Conservation (phyloP, 2,329 filamentous ascomycete species). For the Penicillium rolfsii region DNA sequence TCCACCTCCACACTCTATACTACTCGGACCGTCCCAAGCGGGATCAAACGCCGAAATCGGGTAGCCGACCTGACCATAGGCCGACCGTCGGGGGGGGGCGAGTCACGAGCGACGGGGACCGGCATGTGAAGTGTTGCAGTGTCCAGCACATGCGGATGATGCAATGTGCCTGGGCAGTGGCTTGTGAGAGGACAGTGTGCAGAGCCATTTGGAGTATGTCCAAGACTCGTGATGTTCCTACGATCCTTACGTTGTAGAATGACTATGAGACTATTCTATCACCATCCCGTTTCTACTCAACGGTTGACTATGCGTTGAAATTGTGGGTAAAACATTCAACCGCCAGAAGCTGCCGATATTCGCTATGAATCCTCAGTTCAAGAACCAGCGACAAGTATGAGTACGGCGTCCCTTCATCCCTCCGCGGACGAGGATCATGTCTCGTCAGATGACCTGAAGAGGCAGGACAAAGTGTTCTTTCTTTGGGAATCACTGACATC, state of each 20-base stretch:
- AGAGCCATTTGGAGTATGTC: neutral
- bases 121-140: slow-evolving; percentile 5
- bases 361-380: neutral
- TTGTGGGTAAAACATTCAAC: slow-evolving; percentile 28
- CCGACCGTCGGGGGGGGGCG: slow-evolving; percentile 12
- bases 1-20: neutral
- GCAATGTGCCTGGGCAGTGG: neutral
- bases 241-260: neutral
- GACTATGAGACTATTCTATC: neutral
- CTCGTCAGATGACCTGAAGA: slow-evolving; percentile 4
- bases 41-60: slow-evolving; percentile 21
- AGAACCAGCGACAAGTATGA: neutral
- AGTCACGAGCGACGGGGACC: neutral
- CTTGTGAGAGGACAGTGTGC: neutral
- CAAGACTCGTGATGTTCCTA: neutral
- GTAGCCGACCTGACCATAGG: slow-evolving; percentile 13
- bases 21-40: slow-evolving; percentile 3
- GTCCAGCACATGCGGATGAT: slow-evolving; percentile 10
- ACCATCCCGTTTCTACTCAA: neutral
- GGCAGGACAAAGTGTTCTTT: too few relatives aligned
- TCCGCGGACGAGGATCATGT: neutral
- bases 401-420: neutral
- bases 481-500: neutral
- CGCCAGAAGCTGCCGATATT: slow-evolving; percentile 9
- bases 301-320: neutral